These are phyloP conservation scores for Lyophyllum decastes DNA, from an alignment of 768 basidiomycete genomes.

Conservation along the genomic window DNA sequence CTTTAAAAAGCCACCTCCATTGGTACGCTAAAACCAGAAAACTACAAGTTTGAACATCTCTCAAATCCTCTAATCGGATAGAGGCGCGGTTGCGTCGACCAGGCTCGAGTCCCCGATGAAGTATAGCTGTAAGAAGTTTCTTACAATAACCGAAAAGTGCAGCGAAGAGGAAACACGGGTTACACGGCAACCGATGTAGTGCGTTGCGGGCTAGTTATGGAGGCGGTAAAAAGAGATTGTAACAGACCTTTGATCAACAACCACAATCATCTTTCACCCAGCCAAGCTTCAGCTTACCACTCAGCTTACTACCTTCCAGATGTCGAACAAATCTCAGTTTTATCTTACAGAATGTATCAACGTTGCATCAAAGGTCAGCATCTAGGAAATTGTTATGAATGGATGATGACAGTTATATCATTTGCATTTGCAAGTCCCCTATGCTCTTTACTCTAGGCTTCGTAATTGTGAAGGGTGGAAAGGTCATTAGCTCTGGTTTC, in stretches of 20 bases:
- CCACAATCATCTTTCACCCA: background rate
- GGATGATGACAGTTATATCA: background rate
- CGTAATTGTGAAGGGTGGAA: slow-evolving; percentile 50
- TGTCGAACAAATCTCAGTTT: slow-evolving; percentile 6
- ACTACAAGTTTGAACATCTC: too few relatives aligned
- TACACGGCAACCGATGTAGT: too few relatives aligned
- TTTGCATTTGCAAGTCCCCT: slow-evolving; percentile 3
- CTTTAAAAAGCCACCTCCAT: background rate
- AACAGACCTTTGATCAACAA: background rate
- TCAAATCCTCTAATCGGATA: too few relatives aligned
- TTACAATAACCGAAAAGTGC: too few relatives aligned
- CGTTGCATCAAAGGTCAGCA: background rate
- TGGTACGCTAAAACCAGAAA: background rate
- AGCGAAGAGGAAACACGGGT: too few relatives aligned
- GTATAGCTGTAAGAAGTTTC: too few relatives aligned
- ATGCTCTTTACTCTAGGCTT: slow-evolving; percentile 12
- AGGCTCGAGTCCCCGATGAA: too few relatives aligned
- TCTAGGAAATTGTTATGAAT: background rate
- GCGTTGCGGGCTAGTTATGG: too few relatives aligned
- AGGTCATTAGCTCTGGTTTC: slow-evolving; percentile 50
- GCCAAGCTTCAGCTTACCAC: background rate
- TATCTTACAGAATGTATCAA: slow-evolving; percentile 1
- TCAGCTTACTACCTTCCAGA: too few relatives aligned
- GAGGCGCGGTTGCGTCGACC: too few relatives aligned
- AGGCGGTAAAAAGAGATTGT: background rate